Evolutionary conservation across 352 stramenopile species (phyloP).

Genomic region (Aphanomyces astaci): DNA sequence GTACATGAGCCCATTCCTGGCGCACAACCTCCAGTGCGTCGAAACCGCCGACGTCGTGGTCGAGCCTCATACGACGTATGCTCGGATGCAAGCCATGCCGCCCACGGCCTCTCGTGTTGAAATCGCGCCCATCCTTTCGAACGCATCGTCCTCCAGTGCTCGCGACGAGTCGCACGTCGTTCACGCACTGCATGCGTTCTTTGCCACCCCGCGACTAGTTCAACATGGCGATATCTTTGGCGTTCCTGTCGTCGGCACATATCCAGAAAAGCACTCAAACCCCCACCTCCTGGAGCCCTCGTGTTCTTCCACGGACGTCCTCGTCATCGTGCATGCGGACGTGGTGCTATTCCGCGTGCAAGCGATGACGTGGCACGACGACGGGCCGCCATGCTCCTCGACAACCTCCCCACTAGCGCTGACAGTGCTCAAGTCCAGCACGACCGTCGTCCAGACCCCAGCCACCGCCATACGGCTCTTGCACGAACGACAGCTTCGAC

Average conservation of each 20-base stretch:
- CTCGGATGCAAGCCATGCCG: neutral
- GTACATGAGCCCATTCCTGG: conserved; percentile 12
- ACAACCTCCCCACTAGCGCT: conserved; percentile 39
- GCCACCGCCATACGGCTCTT: conserved; percentile 41
- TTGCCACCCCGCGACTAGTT: conserved; percentile 47
- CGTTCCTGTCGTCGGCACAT: conserved; percentile 26
- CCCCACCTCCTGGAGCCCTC: neutral
- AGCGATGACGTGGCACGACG: too few species aligned
- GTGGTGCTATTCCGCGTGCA: conserved; percentile 77
- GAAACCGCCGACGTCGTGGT: neutral
- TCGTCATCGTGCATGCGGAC: conserved; percentile 40
- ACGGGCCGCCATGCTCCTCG: too few species aligned
- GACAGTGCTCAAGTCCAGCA: conserved; percentile 45
- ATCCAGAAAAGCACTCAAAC: neutral
- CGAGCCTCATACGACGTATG: neutral
- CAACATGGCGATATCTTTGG: conserved; percentile 64
- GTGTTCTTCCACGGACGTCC: too few species aligned
- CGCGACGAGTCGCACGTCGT: conserved; percentile 27
- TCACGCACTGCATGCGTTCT: conserved; percentile 50
- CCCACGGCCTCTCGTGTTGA: conserved; percentile 7
- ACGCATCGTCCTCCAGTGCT: neutral
- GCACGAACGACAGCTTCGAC: conserved; percentile 33
- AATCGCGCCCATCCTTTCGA: conserved; percentile 6
- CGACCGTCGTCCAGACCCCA: conserved; percentile 56
- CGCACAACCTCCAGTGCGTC: neutral